Evolutionary conservation across 306 rosid genomes (phyloP).

Genomic region (Pyrus pyrifolia): DNA sequence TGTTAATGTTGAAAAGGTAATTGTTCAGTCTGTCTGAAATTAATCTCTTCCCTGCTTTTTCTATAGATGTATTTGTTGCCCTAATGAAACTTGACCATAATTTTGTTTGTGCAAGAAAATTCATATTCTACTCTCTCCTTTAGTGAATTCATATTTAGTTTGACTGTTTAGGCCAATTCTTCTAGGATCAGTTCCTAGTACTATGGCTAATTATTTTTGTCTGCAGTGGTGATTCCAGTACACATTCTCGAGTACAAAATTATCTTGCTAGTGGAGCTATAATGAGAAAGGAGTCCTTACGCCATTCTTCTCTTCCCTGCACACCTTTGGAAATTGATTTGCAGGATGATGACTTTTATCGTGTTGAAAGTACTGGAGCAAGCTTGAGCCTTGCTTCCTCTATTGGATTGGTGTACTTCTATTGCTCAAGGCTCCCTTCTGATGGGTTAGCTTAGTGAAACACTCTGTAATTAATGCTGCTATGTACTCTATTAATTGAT

Average conservation of each 20-base stretch:
- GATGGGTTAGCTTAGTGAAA: slow-evolving; percentile 56
- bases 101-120: background rate
- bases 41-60: background rate
- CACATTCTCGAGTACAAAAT: slow-evolving; percentile 50
- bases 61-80: background rate
- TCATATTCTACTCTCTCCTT: background rate
- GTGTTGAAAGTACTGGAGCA: slow-evolving; percentile 73
- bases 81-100: background rate
- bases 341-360: slow-evolving; percentile 32
- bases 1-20: slow-evolving; percentile 75
- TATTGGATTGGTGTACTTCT: slow-evolving; percentile 54
- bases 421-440: slow-evolving; percentile 84
- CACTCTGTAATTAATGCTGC: background rate
- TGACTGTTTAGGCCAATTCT: background rate
- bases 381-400: slow-evolving; percentile 58
- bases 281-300: slow-evolving; percentile 66
- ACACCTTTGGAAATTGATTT: slow-evolving; percentile 34
- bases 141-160: background rate
- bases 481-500: background rate
- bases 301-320: slow-evolving; percentile 55
- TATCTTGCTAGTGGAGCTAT: slow-evolving; percentile 56
- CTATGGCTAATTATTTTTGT: slow-evolving; percentile 4
- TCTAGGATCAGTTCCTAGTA: background rate
- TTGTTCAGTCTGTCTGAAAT: background rate
- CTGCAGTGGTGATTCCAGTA: slow-evolving; percentile 55